Evolutionary conservation across 495 filamentous ascomycete genomes (phyloP).

Genomic region (Immersiella caudata): DNA sequence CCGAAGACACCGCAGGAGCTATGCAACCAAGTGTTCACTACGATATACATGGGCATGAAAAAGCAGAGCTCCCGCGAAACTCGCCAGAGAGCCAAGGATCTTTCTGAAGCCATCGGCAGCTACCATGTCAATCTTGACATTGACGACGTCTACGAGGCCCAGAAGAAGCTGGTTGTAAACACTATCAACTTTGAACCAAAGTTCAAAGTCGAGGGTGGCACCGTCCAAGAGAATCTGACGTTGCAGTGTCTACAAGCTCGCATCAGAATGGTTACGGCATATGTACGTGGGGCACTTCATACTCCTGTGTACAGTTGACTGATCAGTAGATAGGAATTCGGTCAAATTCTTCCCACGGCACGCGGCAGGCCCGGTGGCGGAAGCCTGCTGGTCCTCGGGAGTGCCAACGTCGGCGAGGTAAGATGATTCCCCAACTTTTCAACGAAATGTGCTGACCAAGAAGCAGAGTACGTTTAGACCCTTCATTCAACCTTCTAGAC

Average conservation of each 20-base stretch:
- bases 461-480: not conserved
- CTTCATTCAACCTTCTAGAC: not conserved
- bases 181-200: slow-evolving; percentile 47
- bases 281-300: slow-evolving; percentile 39
- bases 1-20: slow-evolving; percentile 65
- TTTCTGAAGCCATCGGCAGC: slow-evolving; percentile 69
- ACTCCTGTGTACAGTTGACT: not conserved
- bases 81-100: slow-evolving; percentile 65
- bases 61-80: slow-evolving; percentile 73
- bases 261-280: slow-evolving; percentile 78
- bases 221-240: slow-evolving; percentile 51
- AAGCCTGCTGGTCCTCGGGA: slow-evolving; percentile 44
- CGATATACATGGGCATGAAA: slow-evolving; percentile 79
- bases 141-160: slow-evolving; percentile 58
- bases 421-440: not conserved
- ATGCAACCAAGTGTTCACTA: slow-evolving; percentile 67
- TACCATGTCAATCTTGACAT: slow-evolving; percentile 81
- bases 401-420: slow-evolving; percentile 53
- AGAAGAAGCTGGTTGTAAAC: slow-evolving; percentile 38
- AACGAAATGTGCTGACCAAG: not conserved
- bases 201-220: slow-evolving; percentile 58
- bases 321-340: slow-evolving; percentile 29
- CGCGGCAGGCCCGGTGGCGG: slow-evolving; percentile 55
- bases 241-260: slow-evolving; percentile 85
- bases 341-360: slow-evolving; percentile 43